Conservation (phyloP, 108 stramenopile genomes). For the Cyclostephanos invisitatus region DNA sequence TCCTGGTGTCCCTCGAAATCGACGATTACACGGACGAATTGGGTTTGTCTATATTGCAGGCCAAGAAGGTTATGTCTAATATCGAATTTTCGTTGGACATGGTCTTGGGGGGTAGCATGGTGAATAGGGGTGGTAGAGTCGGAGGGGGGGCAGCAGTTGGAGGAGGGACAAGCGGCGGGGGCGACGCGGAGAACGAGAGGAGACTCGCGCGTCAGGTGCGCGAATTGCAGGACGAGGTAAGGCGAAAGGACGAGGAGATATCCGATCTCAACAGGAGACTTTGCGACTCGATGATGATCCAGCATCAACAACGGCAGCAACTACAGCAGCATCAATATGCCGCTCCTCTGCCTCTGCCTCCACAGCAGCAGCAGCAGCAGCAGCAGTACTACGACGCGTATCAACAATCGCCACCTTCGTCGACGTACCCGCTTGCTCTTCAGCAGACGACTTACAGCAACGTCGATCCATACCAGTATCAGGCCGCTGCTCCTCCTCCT, state of each 20-base stretch:
- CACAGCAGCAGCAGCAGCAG: neutral
- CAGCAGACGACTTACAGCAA: neutral
- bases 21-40: constrained; percentile 40
- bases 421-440: neutral
- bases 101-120: neutral
- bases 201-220: neutral
- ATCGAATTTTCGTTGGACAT: constrained; percentile 25
- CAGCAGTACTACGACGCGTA: neutral
- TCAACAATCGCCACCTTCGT: neutral
- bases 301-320: constrained; percentile 2
- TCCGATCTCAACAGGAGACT: constrained; percentile 20
- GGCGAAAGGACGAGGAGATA: constrained; percentile 15
- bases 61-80: constrained; percentile 41
- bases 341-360: neutral
- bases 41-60: constrained; percentile 37
- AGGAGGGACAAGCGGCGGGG: neutral
- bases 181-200: neutral
- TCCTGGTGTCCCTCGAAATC: constrained; percentile 20
- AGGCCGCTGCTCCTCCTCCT: neutral
- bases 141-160: constrained; percentile 12
- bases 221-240: constrained; percentile 16
- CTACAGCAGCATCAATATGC: neutral
- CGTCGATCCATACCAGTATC: neutral
- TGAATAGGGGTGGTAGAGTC: constrained; percentile 17
- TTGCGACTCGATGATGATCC: neutral